Percentiles rank a stretch among this genome's conserved stretches.
Evolutionary conservation across 108 stramenopile genomes (phyloP).

Genomic region (Seminavis robusta): DNA sequence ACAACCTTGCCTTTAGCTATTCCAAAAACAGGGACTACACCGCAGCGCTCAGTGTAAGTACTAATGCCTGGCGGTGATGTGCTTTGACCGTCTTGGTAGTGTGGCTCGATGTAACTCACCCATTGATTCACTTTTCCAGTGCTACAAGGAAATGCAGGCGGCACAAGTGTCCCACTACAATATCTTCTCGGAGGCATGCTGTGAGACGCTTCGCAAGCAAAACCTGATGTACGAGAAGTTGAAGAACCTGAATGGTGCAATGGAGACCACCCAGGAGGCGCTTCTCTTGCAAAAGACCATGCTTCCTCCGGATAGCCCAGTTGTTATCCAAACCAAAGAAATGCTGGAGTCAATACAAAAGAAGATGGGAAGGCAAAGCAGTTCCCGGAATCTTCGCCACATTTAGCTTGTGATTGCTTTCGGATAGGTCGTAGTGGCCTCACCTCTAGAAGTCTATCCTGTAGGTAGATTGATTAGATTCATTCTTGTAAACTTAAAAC

Average conservation of each 20-base stretch:
- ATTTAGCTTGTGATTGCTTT: no score
- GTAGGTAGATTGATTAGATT: no score
- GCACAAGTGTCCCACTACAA: slow-evolving; percentile 32
- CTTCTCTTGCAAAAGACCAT: slow-evolving; percentile 2
- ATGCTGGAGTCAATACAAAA: slow-evolving; percentile 9
- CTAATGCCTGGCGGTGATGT: no score
- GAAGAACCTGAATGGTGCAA: slow-evolving; percentile 19
- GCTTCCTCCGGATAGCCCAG: not conserved
- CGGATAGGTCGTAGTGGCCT: no score
- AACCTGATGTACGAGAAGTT: slow-evolving; percentile 36
- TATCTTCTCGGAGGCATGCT: slow-evolving; percentile 31
- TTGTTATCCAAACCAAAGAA: slow-evolving; percentile 8
- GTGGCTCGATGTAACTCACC: not conserved
- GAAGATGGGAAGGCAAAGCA: not conserved
- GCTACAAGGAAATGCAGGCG: slow-evolving; percentile 39
- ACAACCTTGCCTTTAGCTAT: slow-evolving; percentile 48
- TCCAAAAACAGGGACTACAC: slow-evolving; percentile 44
- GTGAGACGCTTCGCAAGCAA: slow-evolving; percentile 36
- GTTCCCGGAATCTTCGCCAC: no score
- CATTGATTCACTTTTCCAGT: no score
- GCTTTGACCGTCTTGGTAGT: no score
- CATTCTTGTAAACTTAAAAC: no score
- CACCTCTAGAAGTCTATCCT: no score
- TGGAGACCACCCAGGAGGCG: slow-evolving; percentile 7
- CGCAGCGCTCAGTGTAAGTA: slow-evolving; percentile 23